These are phyloP conservation scores for Pseudogymnoascus sp. DNA, from an alignment of 2,329 filamentous ascomycete species.

Conservation along the genomic window DNA sequence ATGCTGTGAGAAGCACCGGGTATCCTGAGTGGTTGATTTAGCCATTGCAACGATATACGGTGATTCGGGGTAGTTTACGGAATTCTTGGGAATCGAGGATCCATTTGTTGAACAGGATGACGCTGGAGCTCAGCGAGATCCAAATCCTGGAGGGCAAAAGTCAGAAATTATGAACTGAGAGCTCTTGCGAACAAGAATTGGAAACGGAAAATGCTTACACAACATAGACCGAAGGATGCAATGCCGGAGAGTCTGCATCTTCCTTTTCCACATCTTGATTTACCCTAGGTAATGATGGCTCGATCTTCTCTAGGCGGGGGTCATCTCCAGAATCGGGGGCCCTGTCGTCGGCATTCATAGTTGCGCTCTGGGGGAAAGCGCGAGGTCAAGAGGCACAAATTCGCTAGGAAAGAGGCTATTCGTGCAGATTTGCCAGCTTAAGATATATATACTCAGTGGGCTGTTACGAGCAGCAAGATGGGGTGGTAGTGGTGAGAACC, in stretches of 20 bases:
- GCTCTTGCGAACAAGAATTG: slow-evolving; percentile 14
- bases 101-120: slow-evolving; percentile 99
- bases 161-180: slow-evolving; percentile 16
- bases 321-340: slow-evolving; percentile 69
- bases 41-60: slow-evolving; percentile 13
- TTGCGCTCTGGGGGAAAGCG: slow-evolving; percentile 27
- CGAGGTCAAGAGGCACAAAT: slow-evolving; percentile 13
- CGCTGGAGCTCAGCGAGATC: slow-evolving; percentile 86
- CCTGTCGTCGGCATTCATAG: slow-evolving; percentile 70
- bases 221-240: slow-evolving; percentile 74
- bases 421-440: not conserved
- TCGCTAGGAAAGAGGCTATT: not conserved
- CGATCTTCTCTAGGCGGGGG: slow-evolving; percentile 62
- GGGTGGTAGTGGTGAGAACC: not conserved
- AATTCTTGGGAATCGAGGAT: slow-evolving; percentile 82
- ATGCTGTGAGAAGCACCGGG: slow-evolving; percentile 83
- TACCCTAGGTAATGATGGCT: slow-evolving; percentile 68
- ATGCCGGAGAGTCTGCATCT: slow-evolving; percentile 12
- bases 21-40: slow-evolving; percentile 44
- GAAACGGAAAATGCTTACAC: slow-evolving; percentile 46
- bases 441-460: slow-evolving; percentile 10
- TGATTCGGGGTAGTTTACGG: slow-evolving; percentile 45
- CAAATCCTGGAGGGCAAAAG: slow-evolving; percentile 55
- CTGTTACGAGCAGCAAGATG: slow-evolving; percentile 17
- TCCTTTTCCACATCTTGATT: slow-evolving; percentile 52